phyloP scores from a whole-genome alignment of 257 asterid genomes.

The Schizonepeta tenuifolia region DNA sequence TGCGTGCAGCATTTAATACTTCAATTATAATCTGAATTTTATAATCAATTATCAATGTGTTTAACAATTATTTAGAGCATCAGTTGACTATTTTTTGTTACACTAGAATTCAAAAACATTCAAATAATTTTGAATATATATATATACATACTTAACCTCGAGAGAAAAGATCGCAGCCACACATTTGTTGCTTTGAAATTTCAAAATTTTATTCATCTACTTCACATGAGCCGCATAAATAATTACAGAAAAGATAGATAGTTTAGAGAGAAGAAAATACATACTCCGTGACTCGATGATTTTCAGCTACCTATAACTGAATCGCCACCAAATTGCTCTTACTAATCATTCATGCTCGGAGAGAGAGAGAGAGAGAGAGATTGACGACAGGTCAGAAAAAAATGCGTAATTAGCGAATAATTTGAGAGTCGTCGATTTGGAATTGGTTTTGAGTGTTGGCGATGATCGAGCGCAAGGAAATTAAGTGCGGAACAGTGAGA shows the following conservation, averaged over 20 bases:
- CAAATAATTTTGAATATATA: constrained; percentile 16
- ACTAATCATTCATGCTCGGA: background rate
- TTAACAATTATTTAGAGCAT: background rate
- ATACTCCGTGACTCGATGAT: constrained; percentile 9
- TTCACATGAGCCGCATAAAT: constrained; percentile 32
- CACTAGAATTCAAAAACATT: background rate
- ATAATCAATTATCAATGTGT: background rate
- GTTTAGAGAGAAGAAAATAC: background rate
- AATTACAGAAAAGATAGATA: background rate
- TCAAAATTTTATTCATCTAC: background rate
- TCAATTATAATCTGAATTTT: background rate
- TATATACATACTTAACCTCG: background rate
- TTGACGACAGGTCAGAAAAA: constrained; percentile 21
- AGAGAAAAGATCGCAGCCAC: constrained; percentile 27
- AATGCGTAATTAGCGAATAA: constrained; percentile 18
- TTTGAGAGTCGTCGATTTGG: constrained; percentile 27
- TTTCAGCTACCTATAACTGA: constrained; percentile 30
- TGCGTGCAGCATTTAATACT: constrained; percentile 52
- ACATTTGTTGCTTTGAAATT: constrained; percentile 29
- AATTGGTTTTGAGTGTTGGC: background rate
- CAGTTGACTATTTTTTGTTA: constrained; percentile 29
- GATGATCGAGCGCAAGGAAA: constrained; percentile 34
- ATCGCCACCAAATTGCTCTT: constrained; percentile 1
- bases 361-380: background rate
- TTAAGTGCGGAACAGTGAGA: constrained; percentile 11